Evolutionary conservation across 331 rosid genomes (phyloP), one percentile per base, ranked within the genome.

Genomic region (Malus hybrid): DNA sequence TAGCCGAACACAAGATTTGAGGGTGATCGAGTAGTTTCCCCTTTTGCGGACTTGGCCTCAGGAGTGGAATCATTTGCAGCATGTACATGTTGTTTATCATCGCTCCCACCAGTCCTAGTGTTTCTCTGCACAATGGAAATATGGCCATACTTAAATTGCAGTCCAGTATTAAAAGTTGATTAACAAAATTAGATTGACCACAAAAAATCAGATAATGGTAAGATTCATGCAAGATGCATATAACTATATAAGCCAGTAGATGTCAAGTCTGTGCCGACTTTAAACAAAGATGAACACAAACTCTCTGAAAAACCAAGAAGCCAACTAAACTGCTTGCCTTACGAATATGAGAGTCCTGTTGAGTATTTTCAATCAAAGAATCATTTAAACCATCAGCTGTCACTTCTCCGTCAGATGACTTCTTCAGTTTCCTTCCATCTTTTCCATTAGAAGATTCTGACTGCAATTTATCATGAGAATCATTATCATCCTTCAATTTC

Each of bases 1-100:
- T 94, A 94, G 76, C 99, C 99, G 65, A 94, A 90, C 84, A 92
- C 97, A 79, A 94, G 94, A 80, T 83, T 92, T 56, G 85, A 32
- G 32, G 93, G 74, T 48, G 90, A 54, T 78, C 75, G 75, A 82
- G 86, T 76, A 50, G 85, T 80, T 65, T 80, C 84, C 62, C 78
- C 85, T 72, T 82, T 73, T 32, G 68, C 73, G 34, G 84, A 71
- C 72, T 85, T 65, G 61, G 70, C 48, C 46, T 83, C 79, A 79
- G 72, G 52, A 13, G 68, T 64, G 56, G 84, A 65, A 81, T 75
- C 78, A 83, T 80, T 79, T 56, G 84, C 80, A 63, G 80, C 77
- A 83, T 77, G 69, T 18, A 67, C 78, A 57, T 78, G 80, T n/a
- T 68, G 74, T 74, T 83, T 79, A 81, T 83, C 87, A 64, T 80